Percentiles rank a stretch among this genome's conserved stretches.
phyloP scores from a whole-genome alignment of 2,329 filamentous ascomycete species.

The Penicillium occitanis region DNA sequence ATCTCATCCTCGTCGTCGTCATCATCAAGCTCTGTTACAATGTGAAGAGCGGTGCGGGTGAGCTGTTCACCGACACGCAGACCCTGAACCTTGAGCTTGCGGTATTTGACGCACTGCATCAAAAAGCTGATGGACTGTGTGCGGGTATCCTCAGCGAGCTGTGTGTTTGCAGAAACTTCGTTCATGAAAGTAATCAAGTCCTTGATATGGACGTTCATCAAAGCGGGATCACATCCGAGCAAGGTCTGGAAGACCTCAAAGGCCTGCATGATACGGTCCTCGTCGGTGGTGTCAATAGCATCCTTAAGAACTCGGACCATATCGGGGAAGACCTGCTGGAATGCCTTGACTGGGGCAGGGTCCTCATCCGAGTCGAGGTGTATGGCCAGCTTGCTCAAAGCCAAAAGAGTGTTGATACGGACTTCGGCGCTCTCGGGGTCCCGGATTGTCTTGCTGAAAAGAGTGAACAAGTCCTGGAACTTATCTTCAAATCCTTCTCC shows the following conservation, averaged over 20 bases:
- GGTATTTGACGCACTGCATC: constrained; percentile 86
- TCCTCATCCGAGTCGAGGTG: constrained; percentile 87
- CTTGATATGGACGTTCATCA: constrained; percentile 81
- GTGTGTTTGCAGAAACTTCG: constrained; percentile 72
- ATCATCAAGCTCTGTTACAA: constrained; percentile 82
- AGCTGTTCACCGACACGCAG: constrained; percentile 84
- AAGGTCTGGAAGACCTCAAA: constrained; percentile 98
- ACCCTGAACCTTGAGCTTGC: constrained; percentile 92
- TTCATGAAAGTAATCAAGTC: constrained; percentile 94
- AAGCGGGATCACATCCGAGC: constrained; percentile 80
- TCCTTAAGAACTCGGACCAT: constrained; percentile 90
- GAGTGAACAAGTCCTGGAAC: constrained; percentile 72
- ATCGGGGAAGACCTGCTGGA: constrained; percentile 77
- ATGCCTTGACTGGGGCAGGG: constrained; percentile 65
- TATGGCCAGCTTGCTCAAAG: constrained; percentile 82
- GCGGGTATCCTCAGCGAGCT: constrained; percentile 79
- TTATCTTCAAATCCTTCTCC: constrained; percentile 82
- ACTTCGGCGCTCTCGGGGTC: constrained; percentile 91
- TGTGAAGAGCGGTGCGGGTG: constrained; percentile 82
- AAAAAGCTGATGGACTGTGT: constrained; percentile 91
- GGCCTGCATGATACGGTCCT: constrained; percentile 82
- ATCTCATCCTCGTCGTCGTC: constrained; percentile 75
- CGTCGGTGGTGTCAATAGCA: constrained; percentile 74
- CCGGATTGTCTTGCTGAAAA: constrained; percentile 84
- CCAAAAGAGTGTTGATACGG: constrained; percentile 89